Evolutionary conservation across 352 stramenopile species (phyloP).

Genomic region (Pythium sukuiense): DNA sequence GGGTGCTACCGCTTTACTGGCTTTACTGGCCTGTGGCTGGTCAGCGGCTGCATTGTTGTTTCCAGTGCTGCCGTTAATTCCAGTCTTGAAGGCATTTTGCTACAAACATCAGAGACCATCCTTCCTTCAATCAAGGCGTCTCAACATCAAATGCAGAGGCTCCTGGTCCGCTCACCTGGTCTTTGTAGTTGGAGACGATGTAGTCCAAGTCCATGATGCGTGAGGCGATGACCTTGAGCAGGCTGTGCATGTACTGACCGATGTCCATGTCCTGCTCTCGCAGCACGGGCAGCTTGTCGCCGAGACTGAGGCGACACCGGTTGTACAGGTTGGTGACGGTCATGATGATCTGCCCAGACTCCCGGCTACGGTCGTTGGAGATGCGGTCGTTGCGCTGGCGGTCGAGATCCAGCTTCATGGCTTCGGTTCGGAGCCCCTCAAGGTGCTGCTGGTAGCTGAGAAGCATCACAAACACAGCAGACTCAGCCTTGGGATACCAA

Average conservation of each 20-base stretch:
- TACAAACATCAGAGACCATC: neutral
- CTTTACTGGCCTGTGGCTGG: constrained; percentile 10
- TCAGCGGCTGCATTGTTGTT: neutral
- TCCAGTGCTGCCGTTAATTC: neutral
- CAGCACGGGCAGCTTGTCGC: constrained; percentile 69
- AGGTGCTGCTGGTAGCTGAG: constrained; percentile 74
- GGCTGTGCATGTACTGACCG: constrained; percentile 67
- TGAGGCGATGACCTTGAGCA: constrained; percentile 76
- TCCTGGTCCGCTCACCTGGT: constrained; percentile 40
- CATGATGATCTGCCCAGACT: constrained; percentile 90
- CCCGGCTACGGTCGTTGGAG: constrained; percentile 80
- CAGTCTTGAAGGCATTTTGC: constrained; percentile 5
- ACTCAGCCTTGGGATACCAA: neutral
- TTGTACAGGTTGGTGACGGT: constrained; percentile 92
- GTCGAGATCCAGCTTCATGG: constrained; percentile 81
- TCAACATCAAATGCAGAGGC: neutral
- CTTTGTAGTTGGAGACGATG: constrained; percentile 71
- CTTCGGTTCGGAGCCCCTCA: constrained; percentile 70
- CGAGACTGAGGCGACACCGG: constrained; percentile 72
- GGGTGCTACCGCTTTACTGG: constrained; percentile 1
- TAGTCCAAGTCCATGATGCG: constrained; percentile 88
- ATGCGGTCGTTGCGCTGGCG: constrained; percentile 71
- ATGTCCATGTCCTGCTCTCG: constrained; percentile 77
- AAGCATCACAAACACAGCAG: neutral
- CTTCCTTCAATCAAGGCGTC: neutral